phyloP scores from a whole-genome alignment of 352 stramenopile species.

The Phytophthora cryptogea region DNA sequence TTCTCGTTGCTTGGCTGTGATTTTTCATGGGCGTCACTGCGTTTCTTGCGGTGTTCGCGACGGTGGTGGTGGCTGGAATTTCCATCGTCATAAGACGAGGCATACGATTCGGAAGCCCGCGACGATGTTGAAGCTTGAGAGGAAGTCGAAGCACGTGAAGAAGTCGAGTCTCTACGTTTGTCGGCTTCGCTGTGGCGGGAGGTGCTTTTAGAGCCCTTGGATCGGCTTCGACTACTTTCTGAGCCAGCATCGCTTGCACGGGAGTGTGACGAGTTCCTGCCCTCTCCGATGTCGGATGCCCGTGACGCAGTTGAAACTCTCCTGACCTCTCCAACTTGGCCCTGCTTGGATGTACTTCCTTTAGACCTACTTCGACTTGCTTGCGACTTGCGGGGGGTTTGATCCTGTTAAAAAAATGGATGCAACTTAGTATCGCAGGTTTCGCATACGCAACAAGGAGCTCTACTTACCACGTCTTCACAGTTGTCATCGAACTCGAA shows the following conservation, averaged over 20 bases:
- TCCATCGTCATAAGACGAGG: slow-evolving; percentile 1
- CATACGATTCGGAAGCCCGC: slow-evolving; percentile 7
- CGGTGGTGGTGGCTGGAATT: slow-evolving; percentile 7
- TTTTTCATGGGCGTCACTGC: slow-evolving; percentile 10
- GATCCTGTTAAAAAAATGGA: slow-evolving; percentile 20
- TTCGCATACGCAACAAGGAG: background rate
- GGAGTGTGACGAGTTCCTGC: slow-evolving; percentile 10
- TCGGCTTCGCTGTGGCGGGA: slow-evolving; percentile 13
- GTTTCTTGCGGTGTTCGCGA: slow-evolving; percentile 20
- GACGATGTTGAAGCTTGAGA: slow-evolving; percentile 20
- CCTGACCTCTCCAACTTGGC: slow-evolving; percentile 6
- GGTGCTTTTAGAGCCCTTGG: slow-evolving; percentile 12
- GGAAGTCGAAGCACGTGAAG: slow-evolving; percentile 16
- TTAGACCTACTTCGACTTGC: slow-evolving; percentile 22
- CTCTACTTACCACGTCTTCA: slow-evolving; percentile 48
- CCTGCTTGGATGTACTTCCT: slow-evolving; percentile 13
- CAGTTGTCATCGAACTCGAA: slow-evolving; percentile 72
- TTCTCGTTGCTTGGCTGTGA: slow-evolving; percentile 22
- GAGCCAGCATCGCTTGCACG: slow-evolving; percentile 12
- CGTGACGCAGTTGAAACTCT: slow-evolving; percentile 14
- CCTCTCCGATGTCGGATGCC: slow-evolving; percentile 6
- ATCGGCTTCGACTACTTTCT: slow-evolving; percentile 18
- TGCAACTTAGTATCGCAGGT: background rate
- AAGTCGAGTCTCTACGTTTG: slow-evolving; percentile 25
- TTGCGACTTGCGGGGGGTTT: slow-evolving; percentile 37